phyloP scores from a whole-genome alignment of 1,284 basidiomycete species.

The Flammula alnicola region DNA sequence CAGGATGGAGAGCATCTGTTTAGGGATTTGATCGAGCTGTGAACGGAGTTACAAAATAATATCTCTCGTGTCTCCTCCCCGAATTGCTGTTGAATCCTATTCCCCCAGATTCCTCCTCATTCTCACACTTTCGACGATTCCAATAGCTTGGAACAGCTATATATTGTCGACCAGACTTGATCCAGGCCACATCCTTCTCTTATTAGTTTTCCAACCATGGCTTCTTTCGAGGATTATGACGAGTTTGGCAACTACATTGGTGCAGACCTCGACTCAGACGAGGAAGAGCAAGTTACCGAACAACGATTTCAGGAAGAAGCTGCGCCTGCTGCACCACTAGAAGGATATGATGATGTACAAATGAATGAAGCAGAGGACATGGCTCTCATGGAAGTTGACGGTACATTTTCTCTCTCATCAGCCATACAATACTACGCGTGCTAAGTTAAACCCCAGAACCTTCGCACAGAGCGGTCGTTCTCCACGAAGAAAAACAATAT shows the following conservation, averaged over 20 bases:
- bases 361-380: slow-evolving; percentile 57
- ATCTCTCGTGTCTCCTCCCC: slow-evolving; percentile 25
- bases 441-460: slow-evolving; percentile 51
- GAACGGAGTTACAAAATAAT: slow-evolving; percentile 39
- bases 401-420: slow-evolving; percentile 48
- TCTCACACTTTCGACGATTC: not conserved
- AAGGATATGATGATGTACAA: slow-evolving; percentile 77
- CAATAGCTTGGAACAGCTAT: not conserved
- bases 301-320: slow-evolving; percentile 47
- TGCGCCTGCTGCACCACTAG: slow-evolving; percentile 56
- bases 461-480: slow-evolving; percentile 82
- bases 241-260: slow-evolving; percentile 98
- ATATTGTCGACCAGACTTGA: too few species aligned
- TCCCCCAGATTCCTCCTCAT: not conserved
- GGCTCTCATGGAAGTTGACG: slow-evolving; percentile 83
- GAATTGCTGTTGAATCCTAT: not conserved
- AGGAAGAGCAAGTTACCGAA: slow-evolving; percentile 65
- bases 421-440: not conserved
- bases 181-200: not conserved
- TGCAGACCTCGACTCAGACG: slow-evolving; percentile 89
- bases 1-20: not conserved
- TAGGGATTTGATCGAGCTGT: slow-evolving; percentile 1
- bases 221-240: slow-evolving; percentile 85
- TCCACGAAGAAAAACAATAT: slow-evolving; percentile 99
- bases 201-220: slow-evolving; percentile 48